Evolutionary conservation across 2,329 filamentous ascomycete genomes (phyloP), one percentile per base, ranked within the genome.

Genomic region (Ophiocordyceps camponoti-floridani): DNA sequence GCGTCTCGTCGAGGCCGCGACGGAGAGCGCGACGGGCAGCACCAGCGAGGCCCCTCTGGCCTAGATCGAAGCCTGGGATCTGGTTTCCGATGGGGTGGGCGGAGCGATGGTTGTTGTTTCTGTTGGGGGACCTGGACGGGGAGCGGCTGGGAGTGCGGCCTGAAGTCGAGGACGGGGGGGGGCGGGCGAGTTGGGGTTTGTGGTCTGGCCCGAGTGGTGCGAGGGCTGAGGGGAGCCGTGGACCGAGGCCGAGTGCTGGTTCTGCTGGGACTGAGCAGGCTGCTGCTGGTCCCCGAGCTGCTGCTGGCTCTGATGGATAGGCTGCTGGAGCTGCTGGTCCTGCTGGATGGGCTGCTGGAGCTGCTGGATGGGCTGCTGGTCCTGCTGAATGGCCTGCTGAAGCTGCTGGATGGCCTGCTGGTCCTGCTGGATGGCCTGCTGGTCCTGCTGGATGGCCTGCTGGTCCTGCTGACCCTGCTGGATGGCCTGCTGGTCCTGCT

Each of bases 1-100:
- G 41, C 27, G 8, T 9, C 2, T 18, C 10, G n/a, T 26, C 1
- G 30, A 75, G 63, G 4, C 68, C 66, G 47, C 65, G 62, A n/a
- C 45, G 47, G 26, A 60, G 44, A 38, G 60, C 35, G 26, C 44
- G 51, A 13, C 47, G 46, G 18, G 56, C 52, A 3, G 48, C 43
- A 10, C 52, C 52, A 26, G 47, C 43, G 42, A 54, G 37, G 28
- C 48, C 47, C 54, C 54, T 56, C 47, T 67, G 63, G 42, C 69
- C 51, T n/a, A 65, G 60, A 19, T 44, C n/a, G n/a, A n/a, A 23
- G 23, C 23, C 23, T 23, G 23, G 23, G 23, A 23, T 23, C 3
- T 3, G 23, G 23, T 23, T 5, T n/a, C n/a, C n/a, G n/a, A n/a
- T n/a, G n/a, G n/a, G n/a, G 23, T 23, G 3, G 23, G 23, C 23